A percentile compares a stretch with the other conserved stretches of the same genome.
These are phyloP conservation scores for Tetrahymena borealis DNA, from an alignment of 73 alveolate species.

Conservation along the genomic window DNA sequence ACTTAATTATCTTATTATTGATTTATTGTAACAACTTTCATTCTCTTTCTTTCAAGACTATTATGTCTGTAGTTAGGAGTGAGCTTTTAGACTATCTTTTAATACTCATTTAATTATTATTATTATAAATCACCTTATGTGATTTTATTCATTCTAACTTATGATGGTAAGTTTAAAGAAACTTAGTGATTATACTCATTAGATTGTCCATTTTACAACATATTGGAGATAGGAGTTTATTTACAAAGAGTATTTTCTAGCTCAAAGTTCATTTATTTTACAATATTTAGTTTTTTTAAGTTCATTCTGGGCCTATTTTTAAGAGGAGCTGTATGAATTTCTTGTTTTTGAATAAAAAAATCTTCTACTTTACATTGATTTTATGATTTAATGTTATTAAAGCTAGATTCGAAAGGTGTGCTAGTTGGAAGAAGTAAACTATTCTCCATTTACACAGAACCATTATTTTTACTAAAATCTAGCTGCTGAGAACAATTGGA, in stretches of 20 bases:
- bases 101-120: not conserved
- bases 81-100: not conserved
- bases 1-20: not conserved
- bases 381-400: not conserved
- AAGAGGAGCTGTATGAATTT: not conserved
- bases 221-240: not conserved
- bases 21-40: not conserved
- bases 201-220: not conserved
- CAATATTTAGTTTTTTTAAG: not conserved
- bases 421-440: not conserved
- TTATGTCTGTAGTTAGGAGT: not conserved
- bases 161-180: not conserved
- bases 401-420: not conserved
- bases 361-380: not conserved
- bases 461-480: not conserved
- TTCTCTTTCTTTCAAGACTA: not conserved
- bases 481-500: not conserved
- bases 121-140: not conserved
- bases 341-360: not conserved
- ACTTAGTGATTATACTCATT: not conserved
- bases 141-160: not conserved
- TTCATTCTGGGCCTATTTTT: not conserved
- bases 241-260: not conserved
- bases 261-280: not conserved
- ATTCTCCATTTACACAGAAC: not conserved